Evolutionary conservation across 1,284 basidiomycete genomes (phyloP).

Genomic region (Puccinia novopanici): DNA sequence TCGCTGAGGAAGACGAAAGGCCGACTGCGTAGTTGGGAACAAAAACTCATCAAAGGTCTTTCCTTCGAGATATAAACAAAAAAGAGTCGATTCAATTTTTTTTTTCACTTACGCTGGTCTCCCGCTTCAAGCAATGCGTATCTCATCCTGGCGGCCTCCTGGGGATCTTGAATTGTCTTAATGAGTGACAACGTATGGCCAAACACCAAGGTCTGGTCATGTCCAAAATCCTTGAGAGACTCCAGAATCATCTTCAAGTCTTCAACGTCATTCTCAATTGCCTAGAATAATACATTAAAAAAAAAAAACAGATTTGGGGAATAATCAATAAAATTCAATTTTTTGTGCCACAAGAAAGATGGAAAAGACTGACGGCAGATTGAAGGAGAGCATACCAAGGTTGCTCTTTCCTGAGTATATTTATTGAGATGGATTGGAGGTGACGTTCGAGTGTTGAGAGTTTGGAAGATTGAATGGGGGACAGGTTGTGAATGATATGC

Average conservation of each 20-base stretch:
- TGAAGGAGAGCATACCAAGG: constrained; percentile 34
- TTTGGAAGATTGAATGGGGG: constrained; percentile 19
- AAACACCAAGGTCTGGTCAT: constrained; percentile 29
- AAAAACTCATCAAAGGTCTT: not conserved
- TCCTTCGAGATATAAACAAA: not conserved
- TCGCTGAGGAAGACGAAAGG: constrained; percentile 25
- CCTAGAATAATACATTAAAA: not conserved
- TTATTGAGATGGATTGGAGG: constrained; percentile 4
- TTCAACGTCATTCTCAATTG: constrained; percentile 10
- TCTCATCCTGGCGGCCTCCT: constrained; percentile 1
- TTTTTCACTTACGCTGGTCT: constrained; percentile 8
- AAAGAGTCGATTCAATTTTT: not conserved
- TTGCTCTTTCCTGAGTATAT: constrained; percentile 17
- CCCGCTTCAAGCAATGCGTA: constrained; percentile 26
- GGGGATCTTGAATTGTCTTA: not conserved
- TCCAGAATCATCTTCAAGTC: constrained; percentile 18
- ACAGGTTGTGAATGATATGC: constrained; percentile 14
- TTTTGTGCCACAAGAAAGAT: not conserved
- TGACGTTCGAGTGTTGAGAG: not conserved
- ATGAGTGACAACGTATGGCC: constrained; percentile 12
- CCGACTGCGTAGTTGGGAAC: constrained; percentile 12
- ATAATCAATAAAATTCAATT: not conserved
- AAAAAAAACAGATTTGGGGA: not conserved
- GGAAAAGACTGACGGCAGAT: constrained; percentile 30
- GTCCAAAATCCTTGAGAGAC: constrained; percentile 11